phyloP scores from a whole-genome alignment of 2,329 filamentous ascomycete genomes.

The Penicillium vulpinum region DNA sequence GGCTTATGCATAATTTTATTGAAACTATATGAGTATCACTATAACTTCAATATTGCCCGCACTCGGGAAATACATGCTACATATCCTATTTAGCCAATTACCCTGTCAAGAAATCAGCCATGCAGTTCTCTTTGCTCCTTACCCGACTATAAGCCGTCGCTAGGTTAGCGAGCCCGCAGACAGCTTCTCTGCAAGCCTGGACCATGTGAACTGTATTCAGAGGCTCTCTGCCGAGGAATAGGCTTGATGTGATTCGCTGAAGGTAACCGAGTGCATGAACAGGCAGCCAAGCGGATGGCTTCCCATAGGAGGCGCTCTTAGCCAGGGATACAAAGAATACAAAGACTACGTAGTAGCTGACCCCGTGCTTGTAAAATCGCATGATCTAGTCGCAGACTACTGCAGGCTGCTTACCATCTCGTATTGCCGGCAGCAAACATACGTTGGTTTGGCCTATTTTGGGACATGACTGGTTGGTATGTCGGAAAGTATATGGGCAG shows the following conservation, averaged over 20 bases:
- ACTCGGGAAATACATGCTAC: not conserved
- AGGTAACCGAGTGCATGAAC: not conserved
- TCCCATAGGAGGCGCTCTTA: slow-evolving; percentile 4
- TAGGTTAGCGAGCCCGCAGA: not conserved
- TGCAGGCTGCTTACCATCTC: not conserved
- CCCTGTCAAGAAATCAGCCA: not conserved
- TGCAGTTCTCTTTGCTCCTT: not conserved
- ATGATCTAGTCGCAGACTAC: slow-evolving; percentile 4
- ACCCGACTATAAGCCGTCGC: not conserved
- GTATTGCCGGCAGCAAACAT: slow-evolving; percentile 1
- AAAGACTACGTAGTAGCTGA: too few species aligned
- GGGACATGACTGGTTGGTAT: not conserved
- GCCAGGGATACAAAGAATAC: not conserved
- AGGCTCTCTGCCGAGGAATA: not conserved
- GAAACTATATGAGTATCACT: not conserved
- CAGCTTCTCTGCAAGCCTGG: not conserved
- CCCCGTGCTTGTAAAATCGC: not conserved
- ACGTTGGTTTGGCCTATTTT: not conserved
- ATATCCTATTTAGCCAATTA: not conserved
- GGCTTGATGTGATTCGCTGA: not conserved
- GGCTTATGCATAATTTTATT: not conserved
- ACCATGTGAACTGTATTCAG: not conserved
- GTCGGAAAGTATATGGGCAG: not conserved
- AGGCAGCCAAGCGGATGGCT: slow-evolving; percentile 18
- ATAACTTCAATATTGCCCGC: not conserved